Conservation (phyloP, 1,284 basidiomycete species). For the Farysia itapuensis region DNA sequence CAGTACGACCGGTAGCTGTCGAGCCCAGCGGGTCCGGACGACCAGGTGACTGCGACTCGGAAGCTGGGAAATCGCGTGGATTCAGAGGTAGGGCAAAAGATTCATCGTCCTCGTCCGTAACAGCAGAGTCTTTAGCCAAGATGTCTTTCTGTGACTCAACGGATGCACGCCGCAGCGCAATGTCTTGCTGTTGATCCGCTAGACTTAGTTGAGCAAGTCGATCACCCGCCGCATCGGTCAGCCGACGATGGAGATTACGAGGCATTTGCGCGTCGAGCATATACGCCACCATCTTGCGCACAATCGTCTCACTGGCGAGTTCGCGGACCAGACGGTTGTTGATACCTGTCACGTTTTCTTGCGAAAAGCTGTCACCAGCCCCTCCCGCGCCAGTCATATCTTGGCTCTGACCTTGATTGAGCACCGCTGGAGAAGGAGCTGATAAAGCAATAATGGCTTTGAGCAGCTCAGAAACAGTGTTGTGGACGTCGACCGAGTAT, state of each 20-base stretch:
- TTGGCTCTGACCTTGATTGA: conserved; percentile 59
- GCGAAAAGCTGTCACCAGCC: conserved; percentile 23
- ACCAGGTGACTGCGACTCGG: conserved; percentile 30
- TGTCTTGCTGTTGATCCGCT: conserved; percentile 3
- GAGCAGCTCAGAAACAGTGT: conserved; percentile 85
- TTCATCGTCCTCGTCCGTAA: conserved; percentile 54
- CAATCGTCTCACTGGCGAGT: conserved; percentile 75
- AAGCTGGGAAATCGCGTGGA: conserved; percentile 40
- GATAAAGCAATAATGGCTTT: conserved; percentile 94
- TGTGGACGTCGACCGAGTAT: conserved; percentile 77
- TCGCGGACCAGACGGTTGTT: conserved; percentile 84
- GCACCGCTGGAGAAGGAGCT: conserved; percentile 75
- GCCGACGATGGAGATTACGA: conserved; percentile 23
- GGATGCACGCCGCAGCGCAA: conserved; percentile 10
- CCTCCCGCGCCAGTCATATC: conserved; percentile 41
- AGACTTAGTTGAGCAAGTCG: conserved; percentile 32
- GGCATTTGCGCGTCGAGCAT: conserved; percentile 69
- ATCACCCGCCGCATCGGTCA: conserved; percentile 41
- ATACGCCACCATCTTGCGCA: conserved; percentile 74
- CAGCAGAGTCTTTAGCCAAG: conserved; percentile 52
- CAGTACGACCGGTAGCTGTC: conserved; percentile 47
- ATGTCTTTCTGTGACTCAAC: conserved; percentile 12
- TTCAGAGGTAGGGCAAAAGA: conserved; percentile 37
- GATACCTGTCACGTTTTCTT: conserved; percentile 39
- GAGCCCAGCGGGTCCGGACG: conserved; percentile 45